Base-by-base conservation (phyloP, 768 basidiomycete species). In the Phaffia australis region DNA sequence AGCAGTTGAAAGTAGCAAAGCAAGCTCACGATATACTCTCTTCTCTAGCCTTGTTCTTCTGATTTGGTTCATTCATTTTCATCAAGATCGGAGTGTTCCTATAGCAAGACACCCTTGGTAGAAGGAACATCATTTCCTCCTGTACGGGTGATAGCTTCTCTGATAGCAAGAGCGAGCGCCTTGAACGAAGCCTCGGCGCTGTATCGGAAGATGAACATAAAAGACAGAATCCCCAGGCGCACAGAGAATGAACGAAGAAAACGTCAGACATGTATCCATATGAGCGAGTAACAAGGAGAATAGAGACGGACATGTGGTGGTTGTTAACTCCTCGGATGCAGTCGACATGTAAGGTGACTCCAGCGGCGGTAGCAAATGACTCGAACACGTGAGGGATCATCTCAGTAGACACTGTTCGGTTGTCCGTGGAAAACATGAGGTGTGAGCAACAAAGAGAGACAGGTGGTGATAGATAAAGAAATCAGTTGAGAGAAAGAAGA, bases 131-230 rank as follows among this genome's bases (percentile, higher is more conserved):
- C 95, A 70, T 84, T 81, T 5, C 88, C 84, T 5, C 91, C 91
- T 1, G 93, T 97, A 63, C 81, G 81, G 75, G 89, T 84, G 70
- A 95, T 87, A n/a, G 95, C 95, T 76, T 97, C 85, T 64, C 87
- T 84, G 71, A 99, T 92, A 11, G 94, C 95, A 47, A 99, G 80
- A 0, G 95, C 95, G 23, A 98, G 78, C 1, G 95, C 94, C 78
- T 99, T 99, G 83, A 99, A 99, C 4, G 94, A 91, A 3, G 93
- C 91, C 77, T 99, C 95, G 16, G 93, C 85, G 62, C 95, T 98
- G 72, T 19, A 42, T 48, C 6, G n/a, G 35, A 59, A 52, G 48
- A 57, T 60, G 52, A 61, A 50, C 25, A 25, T 5, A 9, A 19
- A 23, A 18, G n/a, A 48, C 29, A 16, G 61, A 52, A 16, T 50